Conservation (phyloP, 495 filamentous ascomycete genomes). For the Evernia prunastri region DNA sequence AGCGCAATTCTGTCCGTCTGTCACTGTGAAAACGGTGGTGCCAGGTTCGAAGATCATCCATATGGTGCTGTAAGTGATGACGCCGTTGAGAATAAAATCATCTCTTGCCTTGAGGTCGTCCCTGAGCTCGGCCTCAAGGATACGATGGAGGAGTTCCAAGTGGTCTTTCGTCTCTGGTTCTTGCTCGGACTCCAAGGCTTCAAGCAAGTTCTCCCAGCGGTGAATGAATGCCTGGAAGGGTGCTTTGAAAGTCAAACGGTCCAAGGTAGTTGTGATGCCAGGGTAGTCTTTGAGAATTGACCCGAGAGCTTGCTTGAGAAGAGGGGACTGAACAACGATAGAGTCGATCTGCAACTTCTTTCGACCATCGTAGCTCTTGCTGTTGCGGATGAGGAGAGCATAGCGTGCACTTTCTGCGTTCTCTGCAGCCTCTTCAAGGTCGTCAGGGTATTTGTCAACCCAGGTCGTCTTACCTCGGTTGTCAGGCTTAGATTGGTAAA, state of each 20-base stretch:
- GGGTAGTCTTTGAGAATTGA: conserved; percentile 56
- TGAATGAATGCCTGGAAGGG: conserved; percentile 62
- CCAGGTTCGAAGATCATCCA: conserved; percentile 53
- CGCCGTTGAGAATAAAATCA: conserved; percentile 50
- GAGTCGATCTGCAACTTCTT: conserved; percentile 55
- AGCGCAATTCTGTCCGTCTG: conserved; percentile 36
- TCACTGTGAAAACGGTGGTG: conserved; percentile 34
- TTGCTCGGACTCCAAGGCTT: conserved; percentile 41
- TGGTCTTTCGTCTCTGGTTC: conserved; percentile 48
- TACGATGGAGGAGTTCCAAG: conserved; percentile 48
- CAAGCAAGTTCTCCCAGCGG: conserved; percentile 52
- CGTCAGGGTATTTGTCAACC: conserved; percentile 38
- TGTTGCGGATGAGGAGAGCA: conserved; percentile 48
- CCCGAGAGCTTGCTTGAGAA: conserved; percentile 51
- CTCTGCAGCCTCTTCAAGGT: conserved; percentile 44
- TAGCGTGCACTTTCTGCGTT: conserved; percentile 46
- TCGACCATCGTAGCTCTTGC: conserved; percentile 52
- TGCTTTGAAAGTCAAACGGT: conserved; percentile 51
- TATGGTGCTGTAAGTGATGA: conserved; percentile 53
- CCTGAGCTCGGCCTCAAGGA: conserved; percentile 53
- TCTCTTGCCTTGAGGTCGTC: conserved; percentile 49
- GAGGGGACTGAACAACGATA: conserved; percentile 59
- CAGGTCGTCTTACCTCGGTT: conserved; percentile 25
- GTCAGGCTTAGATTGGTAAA: conserved; percentile 32
- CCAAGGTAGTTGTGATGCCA: conserved; percentile 54